Percentiles rank a stretch among this genome's conserved stretches.
These are phyloP conservation scores for Sutorius eximius DNA, from an alignment of 1,284 basidiomycete genomes.

Conservation along the genomic window DNA sequence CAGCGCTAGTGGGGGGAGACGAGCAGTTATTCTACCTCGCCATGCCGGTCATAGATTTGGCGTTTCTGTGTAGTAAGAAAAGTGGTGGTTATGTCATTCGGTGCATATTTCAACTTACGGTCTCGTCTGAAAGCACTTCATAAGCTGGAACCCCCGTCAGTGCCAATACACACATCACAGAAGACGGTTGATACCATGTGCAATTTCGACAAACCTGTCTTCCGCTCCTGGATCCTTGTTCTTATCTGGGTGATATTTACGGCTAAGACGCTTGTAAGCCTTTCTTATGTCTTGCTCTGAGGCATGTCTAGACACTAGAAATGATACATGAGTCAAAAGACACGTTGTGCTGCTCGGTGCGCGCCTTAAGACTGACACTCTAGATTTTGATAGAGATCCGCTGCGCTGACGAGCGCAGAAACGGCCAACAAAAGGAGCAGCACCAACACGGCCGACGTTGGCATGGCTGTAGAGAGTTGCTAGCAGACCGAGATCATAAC, in stretches of 20 bases:
- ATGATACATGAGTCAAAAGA: slow-evolving; percentile 28
- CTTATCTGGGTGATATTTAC: slow-evolving; percentile 92
- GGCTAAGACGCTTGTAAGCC: slow-evolving; percentile 88
- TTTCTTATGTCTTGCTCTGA: slow-evolving; percentile 87
- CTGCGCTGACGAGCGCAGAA: slow-evolving; percentile 51
- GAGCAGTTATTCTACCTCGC: slow-evolving; percentile 58
- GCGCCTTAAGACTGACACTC: slow-evolving; percentile 59
- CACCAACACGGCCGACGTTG: slow-evolving; percentile 34
- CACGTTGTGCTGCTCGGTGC: slow-evolving; percentile 26
- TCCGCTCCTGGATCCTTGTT: slow-evolving; percentile 84
- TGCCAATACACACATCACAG: background rate
- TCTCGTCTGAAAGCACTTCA: slow-evolving; percentile 83
- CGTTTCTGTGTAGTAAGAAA: slow-evolving; percentile 61
- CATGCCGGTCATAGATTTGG: slow-evolving; percentile 88
- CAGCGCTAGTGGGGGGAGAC: background rate
- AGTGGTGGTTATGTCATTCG: background rate
- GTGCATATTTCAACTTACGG: slow-evolving; percentile 44
- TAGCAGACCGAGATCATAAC: slow-evolving; percentile 1
- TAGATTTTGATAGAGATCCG: slow-evolving; percentile 74
- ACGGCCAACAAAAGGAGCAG: slow-evolving; percentile 45
- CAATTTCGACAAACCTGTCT: slow-evolving; percentile 85
- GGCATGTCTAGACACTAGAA: slow-evolving; percentile 72
- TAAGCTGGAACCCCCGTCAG: slow-evolving; percentile 61
- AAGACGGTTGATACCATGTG: slow-evolving; percentile 62
- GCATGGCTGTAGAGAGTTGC: slow-evolving; percentile 17